Base-by-base conservation (phyloP, 2,329 filamentous ascomycete genomes). In the Verticillium dahliae region DNA sequence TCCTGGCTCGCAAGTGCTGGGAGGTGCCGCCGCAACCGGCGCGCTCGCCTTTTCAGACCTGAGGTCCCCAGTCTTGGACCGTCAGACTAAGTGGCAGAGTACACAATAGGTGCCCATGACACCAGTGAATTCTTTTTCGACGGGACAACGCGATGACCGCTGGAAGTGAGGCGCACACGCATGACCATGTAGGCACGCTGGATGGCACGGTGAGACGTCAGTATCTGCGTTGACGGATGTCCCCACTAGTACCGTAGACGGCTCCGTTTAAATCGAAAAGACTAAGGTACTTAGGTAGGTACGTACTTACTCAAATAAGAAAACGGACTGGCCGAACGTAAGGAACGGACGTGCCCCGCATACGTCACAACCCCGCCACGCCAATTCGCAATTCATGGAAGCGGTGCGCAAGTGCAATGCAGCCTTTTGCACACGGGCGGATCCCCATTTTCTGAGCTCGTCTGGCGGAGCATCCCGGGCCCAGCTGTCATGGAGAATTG, bases 81-180 rank as follows among this genome's bases (percentile, higher is more conserved):
- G 76, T 75, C 78, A 83, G 84, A 86, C 84, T 87, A 86, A 84
- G 82, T 78, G 80, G 80, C 80, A 75, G 83, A 85, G 82, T 79
- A 87, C 83, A 87, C 82, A 61, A 69, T 52, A 27, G 10, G 7
- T 9, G 45, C 9, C 13, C 45, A 31, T 13, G 45, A 52, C 45
- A 27, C n/a, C 7, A 10, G 45, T 18, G 18, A 18, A 52, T 22
- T 3, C 18, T 22, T 50, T 45, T 18, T 4, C 39, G 7, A 9
- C n/a, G n/a, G 18, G 22, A 22, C 7, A 27, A 10, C 45, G 45
- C 45, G 45, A 18, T 52, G 45, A 52, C 27, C 5, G 18, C 45
- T 27, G 45, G 39, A 6, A 31, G 18, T 22, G 45, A 52, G 45
- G 45, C 45, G 6, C 9, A 18, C 45, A 11, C 9, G 45, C 45